A percentile compares a stretch with the other conserved stretches of the same genome.
phyloP scores from a whole-genome alignment of 208 protist species.

The Entamoeba invadens region DNA sequence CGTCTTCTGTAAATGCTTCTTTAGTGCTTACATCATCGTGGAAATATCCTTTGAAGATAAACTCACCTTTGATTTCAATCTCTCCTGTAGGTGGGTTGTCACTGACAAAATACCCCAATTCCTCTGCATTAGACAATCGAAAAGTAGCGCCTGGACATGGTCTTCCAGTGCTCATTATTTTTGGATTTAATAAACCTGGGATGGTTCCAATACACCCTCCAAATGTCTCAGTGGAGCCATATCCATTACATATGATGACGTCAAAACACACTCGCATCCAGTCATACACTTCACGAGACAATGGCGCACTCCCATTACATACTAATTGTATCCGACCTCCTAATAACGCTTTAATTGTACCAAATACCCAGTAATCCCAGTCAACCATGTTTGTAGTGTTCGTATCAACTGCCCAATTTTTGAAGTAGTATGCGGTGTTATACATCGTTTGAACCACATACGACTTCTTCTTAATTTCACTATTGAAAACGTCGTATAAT shows the following conservation, averaged over 20 bases:
- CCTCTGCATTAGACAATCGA: neutral
- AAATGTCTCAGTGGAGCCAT: neutral
- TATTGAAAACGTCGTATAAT: neutral
- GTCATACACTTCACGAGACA: neutral
- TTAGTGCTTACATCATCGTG: neutral
- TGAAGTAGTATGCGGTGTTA: neutral
- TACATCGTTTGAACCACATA: neutral
- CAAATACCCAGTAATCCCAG: neutral
- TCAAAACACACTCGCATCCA: neutral
- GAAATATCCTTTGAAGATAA: neutral
- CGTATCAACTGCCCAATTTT: neutral
- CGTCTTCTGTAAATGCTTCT: neutral
- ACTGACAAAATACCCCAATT: neutral
- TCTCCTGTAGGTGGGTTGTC: neutral
- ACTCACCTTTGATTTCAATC: neutral
- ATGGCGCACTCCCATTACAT: neutral
- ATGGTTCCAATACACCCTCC: neutral
- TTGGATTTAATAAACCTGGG: neutral
- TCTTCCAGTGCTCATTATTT: neutral
- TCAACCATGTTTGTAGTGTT: neutral
- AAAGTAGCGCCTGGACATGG: neutral
- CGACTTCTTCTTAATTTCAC: neutral
- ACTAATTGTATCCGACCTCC: neutral
- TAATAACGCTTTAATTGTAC: neutral
- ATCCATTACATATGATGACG: neutral